Evolutionary conservation across 352 stramenopile genomes (phyloP).

Genomic region (Pythium brassicae): DNA sequence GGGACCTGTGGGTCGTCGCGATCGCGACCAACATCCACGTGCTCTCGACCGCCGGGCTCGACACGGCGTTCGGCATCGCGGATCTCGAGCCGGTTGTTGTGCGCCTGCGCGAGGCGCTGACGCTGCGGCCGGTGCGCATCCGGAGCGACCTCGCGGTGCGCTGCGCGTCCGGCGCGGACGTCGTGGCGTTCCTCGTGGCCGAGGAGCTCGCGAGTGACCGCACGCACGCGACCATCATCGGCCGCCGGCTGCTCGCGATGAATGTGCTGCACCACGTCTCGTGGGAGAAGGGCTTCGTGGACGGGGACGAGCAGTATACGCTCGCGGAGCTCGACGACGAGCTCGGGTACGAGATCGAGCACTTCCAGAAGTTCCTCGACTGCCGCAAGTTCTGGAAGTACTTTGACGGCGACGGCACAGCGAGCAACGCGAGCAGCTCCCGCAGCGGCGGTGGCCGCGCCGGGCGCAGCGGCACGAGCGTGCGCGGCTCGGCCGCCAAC

Average conservation of each 20-base stretch:
- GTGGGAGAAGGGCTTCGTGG: slow-evolving; percentile 82
- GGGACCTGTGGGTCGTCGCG: slow-evolving; percentile 67
- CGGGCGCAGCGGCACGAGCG: slow-evolving; percentile 27
- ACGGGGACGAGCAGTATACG: slow-evolving; percentile 70
- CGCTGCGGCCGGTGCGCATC: slow-evolving; percentile 63
- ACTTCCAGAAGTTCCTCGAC: slow-evolving; percentile 83
- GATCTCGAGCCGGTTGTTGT: slow-evolving; percentile 54
- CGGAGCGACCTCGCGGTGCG: slow-evolving; percentile 54
- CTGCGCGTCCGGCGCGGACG: slow-evolving; percentile 61
- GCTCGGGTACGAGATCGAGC: slow-evolving; percentile 55
- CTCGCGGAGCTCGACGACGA: slow-evolving; percentile 58
- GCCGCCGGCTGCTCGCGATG: slow-evolving; percentile 67
- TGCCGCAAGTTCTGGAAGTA: slow-evolving; percentile 80
- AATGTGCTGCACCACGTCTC: slow-evolving; percentile 83
- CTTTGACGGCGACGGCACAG: slow-evolving; percentile 34
- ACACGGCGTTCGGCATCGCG: slow-evolving; percentile 42
- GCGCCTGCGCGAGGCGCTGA: slow-evolving; percentile 49
- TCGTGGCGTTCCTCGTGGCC: slow-evolving; percentile 61
- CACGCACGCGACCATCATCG: slow-evolving; percentile 45
- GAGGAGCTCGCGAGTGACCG: slow-evolving; percentile 50
- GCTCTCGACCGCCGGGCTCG: slow-evolving; percentile 37
- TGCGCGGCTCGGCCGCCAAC: slow-evolving; percentile 13
- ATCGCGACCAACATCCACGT: slow-evolving; percentile 64
- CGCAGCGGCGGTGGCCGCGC: slow-evolving; percentile 12
- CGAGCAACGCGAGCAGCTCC: slow-evolving; percentile 20